Base-by-base conservation (phyloP, 2,329 filamentous ascomycete species). In the Fusarium coffeatum region DNA sequence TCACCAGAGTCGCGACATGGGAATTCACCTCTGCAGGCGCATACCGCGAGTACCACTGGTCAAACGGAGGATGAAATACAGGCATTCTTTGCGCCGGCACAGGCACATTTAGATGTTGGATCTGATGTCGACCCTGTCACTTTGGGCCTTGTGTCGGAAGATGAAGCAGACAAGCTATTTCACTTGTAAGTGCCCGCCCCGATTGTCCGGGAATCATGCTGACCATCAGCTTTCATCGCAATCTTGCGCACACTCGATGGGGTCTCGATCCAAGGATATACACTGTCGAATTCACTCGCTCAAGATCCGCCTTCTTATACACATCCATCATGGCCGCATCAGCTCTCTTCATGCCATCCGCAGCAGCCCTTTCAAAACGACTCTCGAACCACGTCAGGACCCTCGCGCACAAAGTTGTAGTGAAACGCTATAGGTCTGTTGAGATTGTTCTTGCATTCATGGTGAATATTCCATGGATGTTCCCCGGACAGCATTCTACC, bases 401-500 rank as follows among this genome's bases (percentile, higher is more conserved):
- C 25, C 83, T 93, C 6, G 90, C 89, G 0, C 86, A 89, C 27
- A 84, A 86, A 28, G 85, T 93, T 45, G 88, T 90, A 51, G 80
- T 84, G 1, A 84, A 86, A 47, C 87, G 90, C 4, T 86, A 89
- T 72, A 86, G 89, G 59, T 93, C 91, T 0, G 89, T 92, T 8
- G 91, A 93, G 76, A 92, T 93, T 59, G 88, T 93, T 0, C 80
- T 93, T 2, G 91, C 89, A 0, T 93, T 93, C 74, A 90, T 93
- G 88, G 86, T 92, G 32, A 92, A 92, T 65, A 86, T 93, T 9
- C 91, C 91, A 0, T 93, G 91, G 91, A 92, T 93, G 86, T 87
- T 88, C 30, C 89, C 89, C 3, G 89, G 89, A 4, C 81, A 86
- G 62, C 88, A 91, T 72, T 90, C 88, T 76, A 89, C 89, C 12